A percentile compares a stretch with the other conserved stretches of the same genome.
Conservation (phyloP, 2,329 filamentous ascomycete species). For the Apiospora malaysiana region DNA sequence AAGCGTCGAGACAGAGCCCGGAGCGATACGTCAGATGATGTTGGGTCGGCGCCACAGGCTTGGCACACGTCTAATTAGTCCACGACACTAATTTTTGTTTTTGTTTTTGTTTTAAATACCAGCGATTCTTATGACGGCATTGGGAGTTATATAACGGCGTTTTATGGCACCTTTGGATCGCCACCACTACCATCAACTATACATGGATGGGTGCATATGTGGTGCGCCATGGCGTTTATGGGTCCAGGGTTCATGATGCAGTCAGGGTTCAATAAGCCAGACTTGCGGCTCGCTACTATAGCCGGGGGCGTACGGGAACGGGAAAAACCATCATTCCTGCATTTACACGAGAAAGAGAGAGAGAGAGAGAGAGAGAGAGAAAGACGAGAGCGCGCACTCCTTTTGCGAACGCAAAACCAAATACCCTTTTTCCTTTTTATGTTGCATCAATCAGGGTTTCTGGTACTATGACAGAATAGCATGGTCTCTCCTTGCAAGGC, state of each 20-base stretch:
- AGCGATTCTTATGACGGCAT: constrained; percentile 13
- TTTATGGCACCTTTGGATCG: constrained; percentile 8
- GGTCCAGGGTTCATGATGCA: constrained; percentile 11
- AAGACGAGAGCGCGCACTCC: background rate
- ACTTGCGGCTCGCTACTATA: background rate
- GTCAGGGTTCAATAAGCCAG: background rate
- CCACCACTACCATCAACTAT: background rate
- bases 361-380: background rate
- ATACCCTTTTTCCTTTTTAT: background rate
- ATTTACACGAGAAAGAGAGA: background rate
- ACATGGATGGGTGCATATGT: constrained; percentile 3
- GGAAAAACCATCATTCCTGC: background rate
- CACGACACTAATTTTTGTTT: background rate
- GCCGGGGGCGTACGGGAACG: background rate
- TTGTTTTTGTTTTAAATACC: background rate
- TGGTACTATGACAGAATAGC: background rate
- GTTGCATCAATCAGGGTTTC: background rate
- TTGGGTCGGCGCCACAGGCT: background rate
- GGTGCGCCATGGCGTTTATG: constrained; percentile 17
- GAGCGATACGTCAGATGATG: background rate
- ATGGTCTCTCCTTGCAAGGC: constrained; percentile 8
- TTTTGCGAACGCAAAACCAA: background rate
- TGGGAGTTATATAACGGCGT: constrained; percentile 8
- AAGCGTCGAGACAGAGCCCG: constrained; percentile 11
- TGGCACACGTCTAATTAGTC: background rate